A percentile compares a stretch with the other conserved stretches of the same genome.
phyloP scores from a whole-genome alignment of 2,329 filamentous ascomycete species.

The Delphinella strobiligena region DNA sequence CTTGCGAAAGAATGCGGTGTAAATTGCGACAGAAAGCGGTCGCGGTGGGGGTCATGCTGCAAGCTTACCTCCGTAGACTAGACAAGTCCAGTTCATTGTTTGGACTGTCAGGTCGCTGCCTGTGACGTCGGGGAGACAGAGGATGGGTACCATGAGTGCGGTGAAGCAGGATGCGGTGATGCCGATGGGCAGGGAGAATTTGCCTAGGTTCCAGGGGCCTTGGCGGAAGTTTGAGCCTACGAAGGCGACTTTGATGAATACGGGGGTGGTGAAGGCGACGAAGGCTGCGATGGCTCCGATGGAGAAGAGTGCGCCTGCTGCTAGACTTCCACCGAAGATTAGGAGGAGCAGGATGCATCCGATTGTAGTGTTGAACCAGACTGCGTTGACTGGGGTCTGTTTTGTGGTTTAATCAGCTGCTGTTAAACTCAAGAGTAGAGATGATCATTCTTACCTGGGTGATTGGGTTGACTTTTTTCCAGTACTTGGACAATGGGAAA shows the following conservation, averaged over 20 bases:
- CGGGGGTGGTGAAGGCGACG: slow-evolving; percentile 47
- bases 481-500: slow-evolving; percentile 48
- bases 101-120: slow-evolving; percentile 41
- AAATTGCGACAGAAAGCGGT: background rate
- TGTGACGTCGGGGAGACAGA: slow-evolving; percentile 50
- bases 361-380: slow-evolving; percentile 52
- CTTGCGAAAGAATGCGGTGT: no score
- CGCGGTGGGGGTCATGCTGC: slow-evolving; percentile 37
- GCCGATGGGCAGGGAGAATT: slow-evolving; percentile 46
- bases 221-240: slow-evolving; percentile 52
- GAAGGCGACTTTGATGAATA: slow-evolving; percentile 46
- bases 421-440: no score
- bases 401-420: no score
- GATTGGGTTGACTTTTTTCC: slow-evolving; percentile 46
- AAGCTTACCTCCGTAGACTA: slow-evolving; percentile 49
- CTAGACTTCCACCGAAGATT: slow-evolving; percentile 50
- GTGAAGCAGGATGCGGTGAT: slow-evolving; percentile 47
- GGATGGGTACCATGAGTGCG: slow-evolving; percentile 53
- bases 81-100: slow-evolving; percentile 57
- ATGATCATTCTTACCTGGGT: no score
- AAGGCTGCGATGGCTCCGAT: slow-evolving; percentile 60
- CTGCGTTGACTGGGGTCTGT: slow-evolving; percentile 58
- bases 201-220: slow-evolving; percentile 58
- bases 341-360: slow-evolving; percentile 50
- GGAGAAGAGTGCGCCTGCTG: slow-evolving; percentile 56